These are phyloP conservation scores for Salvia miltiorrhiza DNA, from an alignment of 257 asterid species.

Conservation along the genomic window DNA sequence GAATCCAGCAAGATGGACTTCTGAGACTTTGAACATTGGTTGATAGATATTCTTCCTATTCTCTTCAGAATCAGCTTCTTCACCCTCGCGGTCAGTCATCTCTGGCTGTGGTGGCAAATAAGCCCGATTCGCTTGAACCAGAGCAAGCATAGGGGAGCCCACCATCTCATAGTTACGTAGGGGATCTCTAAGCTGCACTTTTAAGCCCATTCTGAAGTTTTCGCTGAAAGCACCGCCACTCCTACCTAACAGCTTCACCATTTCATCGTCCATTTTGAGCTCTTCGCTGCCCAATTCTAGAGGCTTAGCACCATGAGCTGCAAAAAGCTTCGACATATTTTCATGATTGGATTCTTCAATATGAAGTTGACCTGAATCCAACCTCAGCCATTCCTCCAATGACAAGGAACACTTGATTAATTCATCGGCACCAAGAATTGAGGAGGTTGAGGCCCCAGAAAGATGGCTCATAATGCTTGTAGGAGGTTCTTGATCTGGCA, in stretches of 20 bases:
- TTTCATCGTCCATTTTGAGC: constrained; percentile 14
- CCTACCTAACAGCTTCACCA: background rate
- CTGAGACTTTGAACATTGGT: constrained; percentile 50
- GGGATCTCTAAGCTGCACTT: constrained; percentile 86
- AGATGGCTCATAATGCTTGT: constrained; percentile 41
- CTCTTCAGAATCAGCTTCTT: constrained; percentile 19
- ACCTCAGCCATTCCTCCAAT: constrained; percentile 57
- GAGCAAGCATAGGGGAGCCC: constrained; percentile 67
- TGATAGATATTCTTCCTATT: constrained; percentile 1
- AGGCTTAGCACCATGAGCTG: constrained; percentile 34
- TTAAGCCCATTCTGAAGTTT: constrained; percentile 49
- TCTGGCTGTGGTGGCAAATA: constrained; percentile 16
- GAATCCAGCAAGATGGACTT: constrained; percentile 59
- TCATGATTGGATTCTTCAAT: constrained; percentile 26
- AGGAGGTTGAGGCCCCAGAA: constrained; percentile 21
- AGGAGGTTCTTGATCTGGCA: constrained; percentile 58
- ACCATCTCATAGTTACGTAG: constrained; percentile 63
- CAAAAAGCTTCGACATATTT: constrained; percentile 27
- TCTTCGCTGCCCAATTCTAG: constrained; percentile 17
- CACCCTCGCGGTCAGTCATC: background rate
- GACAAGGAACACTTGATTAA: constrained; percentile 43
- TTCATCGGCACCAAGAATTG: constrained; percentile 32
- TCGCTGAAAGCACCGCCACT: constrained; percentile 27
- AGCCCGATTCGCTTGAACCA: constrained; percentile 47
- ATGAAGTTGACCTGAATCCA: constrained; percentile 40